phyloP scores from a whole-genome alignment of 345 rosid species.

The Sonneratia alba region DNA sequence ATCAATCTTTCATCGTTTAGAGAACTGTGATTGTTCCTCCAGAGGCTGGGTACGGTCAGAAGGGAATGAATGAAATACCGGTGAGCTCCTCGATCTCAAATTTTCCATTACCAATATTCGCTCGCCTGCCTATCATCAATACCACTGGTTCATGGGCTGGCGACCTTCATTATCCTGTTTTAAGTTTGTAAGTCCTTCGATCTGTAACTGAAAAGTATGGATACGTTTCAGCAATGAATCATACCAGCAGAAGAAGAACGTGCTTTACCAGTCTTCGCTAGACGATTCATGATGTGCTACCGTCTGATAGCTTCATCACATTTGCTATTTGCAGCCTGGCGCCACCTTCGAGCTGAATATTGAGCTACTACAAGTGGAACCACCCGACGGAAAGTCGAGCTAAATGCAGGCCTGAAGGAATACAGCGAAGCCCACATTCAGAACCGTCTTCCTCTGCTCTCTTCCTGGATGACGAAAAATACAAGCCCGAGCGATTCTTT shows the following conservation, averaged over 20 bases:
- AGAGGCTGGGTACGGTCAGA: slow-evolving; percentile 51
- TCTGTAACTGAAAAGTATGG: background rate
- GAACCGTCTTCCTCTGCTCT: background rate
- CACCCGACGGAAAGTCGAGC: slow-evolving; percentile 31
- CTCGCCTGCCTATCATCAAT: too few species aligned
- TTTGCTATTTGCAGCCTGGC: slow-evolving; percentile 50
- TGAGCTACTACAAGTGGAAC: slow-evolving; percentile 62
- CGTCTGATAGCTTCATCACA: background rate
- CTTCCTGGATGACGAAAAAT: too few species aligned
- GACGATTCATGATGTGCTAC: background rate
- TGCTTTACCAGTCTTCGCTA: background rate
- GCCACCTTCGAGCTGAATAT: slow-evolving; percentile 64
- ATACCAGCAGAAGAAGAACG: too few species aligned
- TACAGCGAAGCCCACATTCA: background rate
- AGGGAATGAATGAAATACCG: slow-evolving; percentile 83
- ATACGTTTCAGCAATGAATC: background rate
- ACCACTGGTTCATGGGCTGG: too few species aligned
- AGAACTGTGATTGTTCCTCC: slow-evolving; percentile 77
- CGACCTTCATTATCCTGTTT: too few species aligned
- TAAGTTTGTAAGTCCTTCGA: too few species aligned
- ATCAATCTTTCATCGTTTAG: slow-evolving; percentile 21
- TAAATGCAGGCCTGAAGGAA: background rate
- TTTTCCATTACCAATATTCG: background rate
- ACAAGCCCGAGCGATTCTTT: too few species aligned
- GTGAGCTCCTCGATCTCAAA: background rate